phyloP scores from a whole-genome alignment of 441 rosid species.

The Capsella rubella region DNA sequence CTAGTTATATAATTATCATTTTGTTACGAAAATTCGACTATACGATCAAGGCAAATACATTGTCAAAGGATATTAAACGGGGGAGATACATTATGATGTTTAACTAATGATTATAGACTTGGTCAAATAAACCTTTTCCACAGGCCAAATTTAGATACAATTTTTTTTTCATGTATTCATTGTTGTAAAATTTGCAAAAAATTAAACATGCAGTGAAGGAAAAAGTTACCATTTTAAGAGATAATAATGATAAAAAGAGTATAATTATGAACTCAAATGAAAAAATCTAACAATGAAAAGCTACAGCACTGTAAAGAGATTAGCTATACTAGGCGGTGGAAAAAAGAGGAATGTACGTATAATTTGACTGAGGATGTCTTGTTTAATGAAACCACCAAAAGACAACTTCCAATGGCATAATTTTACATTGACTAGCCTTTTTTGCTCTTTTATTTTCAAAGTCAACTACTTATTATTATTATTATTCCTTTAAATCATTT shows the following conservation, averaged over 20 bases:
- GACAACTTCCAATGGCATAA: conserved; percentile 22
- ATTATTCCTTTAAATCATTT: conserved; percentile 25
- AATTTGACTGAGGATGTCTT: conserved; percentile 30
- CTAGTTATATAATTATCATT: neutral
- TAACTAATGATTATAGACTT: neutral
- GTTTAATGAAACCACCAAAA: conserved; percentile 34
- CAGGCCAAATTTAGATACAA: too few species aligned
- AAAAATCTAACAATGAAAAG: neutral
- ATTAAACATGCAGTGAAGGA: neutral
- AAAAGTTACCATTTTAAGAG: neutral
- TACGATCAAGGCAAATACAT: neutral
- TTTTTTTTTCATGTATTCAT: too few species aligned
- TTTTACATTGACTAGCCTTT: conserved; percentile 24
- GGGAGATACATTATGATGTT: conserved; percentile 2
- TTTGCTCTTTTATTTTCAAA: conserved; percentile 18
- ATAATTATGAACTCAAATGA: neutral
- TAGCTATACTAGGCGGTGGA: neutral
- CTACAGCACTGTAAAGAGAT: neutral
- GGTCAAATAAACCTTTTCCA: neutral
- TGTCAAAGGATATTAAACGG: conserved; percentile 11
- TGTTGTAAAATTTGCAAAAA: too few species aligned
- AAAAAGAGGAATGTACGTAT: neutral
- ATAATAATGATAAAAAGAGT: neutral
- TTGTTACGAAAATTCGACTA: neutral
- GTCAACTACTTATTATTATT: conserved; percentile 22